phyloP scores from a whole-genome alignment of 140 eudicot species.

The Cichorium intybus region DNA sequence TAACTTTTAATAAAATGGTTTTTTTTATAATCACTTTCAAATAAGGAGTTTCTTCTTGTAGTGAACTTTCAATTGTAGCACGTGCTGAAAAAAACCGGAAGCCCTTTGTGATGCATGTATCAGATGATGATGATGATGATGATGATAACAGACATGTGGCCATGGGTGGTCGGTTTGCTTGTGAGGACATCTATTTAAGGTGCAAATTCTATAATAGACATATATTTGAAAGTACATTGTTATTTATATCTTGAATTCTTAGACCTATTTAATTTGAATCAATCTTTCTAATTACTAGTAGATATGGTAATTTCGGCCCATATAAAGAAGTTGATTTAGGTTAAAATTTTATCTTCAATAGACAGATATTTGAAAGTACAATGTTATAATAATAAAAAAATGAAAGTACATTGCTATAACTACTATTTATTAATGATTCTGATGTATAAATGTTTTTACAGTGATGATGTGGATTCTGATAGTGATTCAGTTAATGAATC shows the following conservation, averaged over 20 bases:
- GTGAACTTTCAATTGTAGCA: conserved; percentile 37
- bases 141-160: conserved; percentile 18
- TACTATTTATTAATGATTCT: conserved; percentile 1
- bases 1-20: neutral
- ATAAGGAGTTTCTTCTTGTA: conserved; percentile 18
- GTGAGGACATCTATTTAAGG: conserved; percentile 68
- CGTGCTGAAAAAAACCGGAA: conserved; percentile 28
- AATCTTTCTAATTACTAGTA: too few relatives aligned
- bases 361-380: too few relatives aligned
- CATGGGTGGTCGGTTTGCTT: conserved; percentile 48
- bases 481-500: conserved; percentile 33
- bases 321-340: too few relatives aligned
- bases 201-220: conserved; percentile 19
- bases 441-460: conserved; percentile 13
- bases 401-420: too few relatives aligned
- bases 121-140: conserved; percentile 51
- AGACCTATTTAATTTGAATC: too few relatives aligned
- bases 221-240: too few relatives aligned
- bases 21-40: neutral
- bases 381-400: too few relatives aligned
- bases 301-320: too few relatives aligned
- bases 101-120: conserved; percentile 71
- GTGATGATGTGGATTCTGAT: conserved; percentile 65
- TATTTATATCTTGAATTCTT: conserved; percentile 10
- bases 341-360: too few relatives aligned